Conservation (phyloP, 164 flowering plant species). For the Vitis labrusca region DNA sequence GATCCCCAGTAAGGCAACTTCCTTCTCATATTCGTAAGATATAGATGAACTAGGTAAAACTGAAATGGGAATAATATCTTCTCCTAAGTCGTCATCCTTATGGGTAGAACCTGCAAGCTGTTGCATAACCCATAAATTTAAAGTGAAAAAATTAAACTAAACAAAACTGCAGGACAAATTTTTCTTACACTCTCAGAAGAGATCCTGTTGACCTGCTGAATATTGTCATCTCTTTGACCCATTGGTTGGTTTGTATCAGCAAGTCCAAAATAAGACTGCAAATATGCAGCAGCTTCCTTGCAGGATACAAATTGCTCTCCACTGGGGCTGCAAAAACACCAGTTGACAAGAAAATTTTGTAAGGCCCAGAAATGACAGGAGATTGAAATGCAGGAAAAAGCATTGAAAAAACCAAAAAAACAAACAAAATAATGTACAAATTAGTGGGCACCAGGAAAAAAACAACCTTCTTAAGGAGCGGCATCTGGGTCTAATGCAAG, state of each 20-base stretch:
- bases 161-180: background rate
- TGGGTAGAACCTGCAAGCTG: constrained; percentile 27
- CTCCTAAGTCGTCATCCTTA: constrained; percentile 16
- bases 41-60: constrained; percentile 3
- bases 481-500: too few relatives aligned
- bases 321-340: constrained; percentile 38
- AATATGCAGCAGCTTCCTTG: constrained; percentile 50
- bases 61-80: constrained; percentile 9
- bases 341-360: background rate
- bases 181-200: constrained; percentile 34
- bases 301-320: constrained; percentile 53
- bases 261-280: constrained; percentile 35
- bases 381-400: background rate
- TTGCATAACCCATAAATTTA: constrained; percentile 9
- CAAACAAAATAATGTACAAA: too few relatives aligned
- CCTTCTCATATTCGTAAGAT: constrained; percentile 20
- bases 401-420: background rate
- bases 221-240: constrained; percentile 16
- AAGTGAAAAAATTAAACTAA: background rate
- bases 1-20: constrained; percentile 25
- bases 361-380: background rate
- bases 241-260: constrained; percentile 11
- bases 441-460: too few relatives aligned
- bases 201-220: constrained; percentile 11
- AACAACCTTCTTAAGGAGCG: too few relatives aligned